Conservation (phyloP, 352 stramenopile genomes). For the Pythium apleroticum region DNA sequence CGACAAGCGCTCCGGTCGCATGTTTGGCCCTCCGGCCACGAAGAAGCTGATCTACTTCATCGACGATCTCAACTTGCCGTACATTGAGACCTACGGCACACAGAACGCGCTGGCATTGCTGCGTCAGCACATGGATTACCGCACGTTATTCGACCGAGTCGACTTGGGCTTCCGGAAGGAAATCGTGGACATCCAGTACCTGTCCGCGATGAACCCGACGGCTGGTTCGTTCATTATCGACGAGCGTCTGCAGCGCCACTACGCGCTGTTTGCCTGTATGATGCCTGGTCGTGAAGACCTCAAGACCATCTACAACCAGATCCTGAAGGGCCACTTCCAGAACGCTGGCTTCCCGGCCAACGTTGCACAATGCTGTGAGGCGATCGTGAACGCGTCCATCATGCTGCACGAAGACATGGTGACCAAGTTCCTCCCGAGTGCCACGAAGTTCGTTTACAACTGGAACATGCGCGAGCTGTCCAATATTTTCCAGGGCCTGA, state of each 20-base stretch:
- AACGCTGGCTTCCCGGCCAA: constrained; percentile 70
- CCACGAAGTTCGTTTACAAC: constrained; percentile 99
- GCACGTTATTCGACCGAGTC: constrained; percentile 94
- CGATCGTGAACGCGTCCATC: constrained; percentile 91
- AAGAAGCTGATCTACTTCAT: constrained; percentile 98
- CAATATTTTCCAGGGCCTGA: constrained; percentile 96
- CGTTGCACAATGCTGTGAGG: constrained; percentile 70
- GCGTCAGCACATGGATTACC: constrained; percentile 96
- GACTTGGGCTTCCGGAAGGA: constrained; percentile 97
- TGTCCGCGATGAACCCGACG: constrained; percentile 97
- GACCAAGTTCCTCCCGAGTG: constrained; percentile 93
- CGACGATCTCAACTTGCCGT: constrained; percentile 96
- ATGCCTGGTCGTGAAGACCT: constrained; percentile 95
- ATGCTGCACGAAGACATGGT: constrained; percentile 93
- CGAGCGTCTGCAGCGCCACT: constrained; percentile 95
- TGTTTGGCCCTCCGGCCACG: constrained; percentile 94
- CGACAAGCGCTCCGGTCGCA: constrained; percentile 94
- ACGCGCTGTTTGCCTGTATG: constrained; percentile 94
- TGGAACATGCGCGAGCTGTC: constrained; percentile 98
- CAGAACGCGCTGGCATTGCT: constrained; percentile 95
- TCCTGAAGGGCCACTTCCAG: constrained; percentile 93
- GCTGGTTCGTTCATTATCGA: constrained; percentile 97
- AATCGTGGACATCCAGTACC: constrained; percentile 95
- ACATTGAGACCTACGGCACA: constrained; percentile 97
- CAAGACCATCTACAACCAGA: constrained; percentile 95